Conservation (phyloP, 1,284 basidiomycete genomes). For the Abortiporus biennis region DNA sequence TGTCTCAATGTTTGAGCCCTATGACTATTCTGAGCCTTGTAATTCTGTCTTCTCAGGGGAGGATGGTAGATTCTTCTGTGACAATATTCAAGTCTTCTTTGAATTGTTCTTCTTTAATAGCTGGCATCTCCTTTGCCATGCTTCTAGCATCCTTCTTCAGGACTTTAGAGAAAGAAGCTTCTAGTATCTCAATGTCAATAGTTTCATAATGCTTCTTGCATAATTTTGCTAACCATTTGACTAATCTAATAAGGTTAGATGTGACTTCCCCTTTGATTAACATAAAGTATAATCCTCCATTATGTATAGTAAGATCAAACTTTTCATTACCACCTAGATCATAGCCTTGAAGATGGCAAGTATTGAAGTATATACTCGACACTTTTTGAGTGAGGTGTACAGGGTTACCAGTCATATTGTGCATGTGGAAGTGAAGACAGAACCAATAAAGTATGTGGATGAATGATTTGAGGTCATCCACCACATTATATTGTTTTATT, state of each 20-base stretch:
- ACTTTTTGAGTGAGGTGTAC: background rate
- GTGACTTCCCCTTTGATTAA: background rate
- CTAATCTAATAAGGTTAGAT: background rate
- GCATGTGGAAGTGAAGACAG: constrained; percentile 1
- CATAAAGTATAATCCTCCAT: background rate
- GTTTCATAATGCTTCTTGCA: background rate
- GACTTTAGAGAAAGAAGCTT: no score
- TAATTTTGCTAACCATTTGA: background rate
- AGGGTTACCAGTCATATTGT: background rate
- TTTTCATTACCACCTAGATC: background rate
- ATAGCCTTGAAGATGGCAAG: background rate
- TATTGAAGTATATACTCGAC: background rate
- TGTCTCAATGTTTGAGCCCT: no score
- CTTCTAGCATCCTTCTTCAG: no score
- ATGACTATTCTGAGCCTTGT: no score
- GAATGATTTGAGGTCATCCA: constrained; percentile 6
- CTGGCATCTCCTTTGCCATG: no score
- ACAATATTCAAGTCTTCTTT: no score
- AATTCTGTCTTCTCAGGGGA: no score
- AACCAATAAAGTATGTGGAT: constrained; percentile 2
- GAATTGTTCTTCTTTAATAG: no score
- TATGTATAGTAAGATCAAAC: background rate
- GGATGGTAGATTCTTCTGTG: no score
- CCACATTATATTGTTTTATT: background rate
- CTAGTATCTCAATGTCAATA: no score